Evolutionary conservation across 2,329 filamentous ascomycete species (phyloP), one percentile per base, ranked within the genome.

Genomic region (Beauveria rudraprayagi): DNA sequence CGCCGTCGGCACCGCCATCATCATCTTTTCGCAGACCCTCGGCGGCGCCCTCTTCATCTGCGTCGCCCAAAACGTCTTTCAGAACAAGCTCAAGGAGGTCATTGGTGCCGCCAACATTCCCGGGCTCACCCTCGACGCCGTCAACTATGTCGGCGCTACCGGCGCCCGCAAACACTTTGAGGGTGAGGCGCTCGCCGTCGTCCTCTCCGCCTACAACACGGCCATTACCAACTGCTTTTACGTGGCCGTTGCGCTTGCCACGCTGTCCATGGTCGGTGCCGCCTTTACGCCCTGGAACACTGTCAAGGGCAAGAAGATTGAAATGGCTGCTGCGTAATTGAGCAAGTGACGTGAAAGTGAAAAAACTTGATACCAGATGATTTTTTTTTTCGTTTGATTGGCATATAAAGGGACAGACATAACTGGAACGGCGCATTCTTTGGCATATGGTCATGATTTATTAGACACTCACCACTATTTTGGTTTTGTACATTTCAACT

Each of bases 281-380:
- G 66, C 75, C 14, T 70, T 76, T 8, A 75, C 81, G 56, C 80
- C 83, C 68, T 82, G 79, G 79, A 80, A 78, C 75, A 83, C 78
- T 62, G 78, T 85, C 24, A 84, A 83, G 68, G 81, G 80, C 5
- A 83, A 80, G 72, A 80, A 81, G 9, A 64, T 72, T 44, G 70
- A 71, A 56, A 67, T 70, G 68, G 66, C 66, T 34, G 66, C 64
- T 43, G 66, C 64, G 16, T 70, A 68, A 65, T 8, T 22, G 37
- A 22, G 48, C 28, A 57, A 37, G 41, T 24, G 5, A 22, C 3
- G 6, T 5, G n/a, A 14, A 10, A 28, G 1, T 6, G n/a, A 43
- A 26, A 59, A 60, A 60, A 47, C 5, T 53, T 53, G 50, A 60
- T 60, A 60, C 40, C 50, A 60, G 3, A 26, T 53, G 26, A 14